Evolutionary conservation across 768 basidiomycete species (phyloP), one percentile per base, ranked within the genome.

Genomic region (Lactarius psammicola): DNA sequence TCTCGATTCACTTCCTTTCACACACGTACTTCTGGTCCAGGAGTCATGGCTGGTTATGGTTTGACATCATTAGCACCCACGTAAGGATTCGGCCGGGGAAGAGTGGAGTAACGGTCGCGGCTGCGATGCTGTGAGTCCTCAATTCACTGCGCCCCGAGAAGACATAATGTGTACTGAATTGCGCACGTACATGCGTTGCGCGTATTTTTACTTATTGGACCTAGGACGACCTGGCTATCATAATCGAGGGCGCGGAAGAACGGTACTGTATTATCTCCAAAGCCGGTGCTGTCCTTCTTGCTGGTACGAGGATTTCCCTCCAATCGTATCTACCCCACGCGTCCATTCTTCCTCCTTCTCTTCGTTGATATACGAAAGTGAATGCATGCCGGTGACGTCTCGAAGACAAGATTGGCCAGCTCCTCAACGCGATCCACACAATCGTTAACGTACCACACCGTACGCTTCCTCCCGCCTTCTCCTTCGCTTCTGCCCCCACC

Each of bases 221-320:
- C 5, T 44, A 71, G 71, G 38, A 54, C 56, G 71, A 72, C 54
- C 54, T 72, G 26, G 70, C 70, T 46, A 60, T 71, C 46, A 67
- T 69, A 68, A 71, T 71, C 55, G 65, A 72, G 86, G 87, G 87
- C 60, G 73, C 78, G 30, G 87, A 92, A 62, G 88, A 89, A 51
- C 79, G 79, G 66, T 88, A 90, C n/a, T n/a, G n/a, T n/a, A n/a
- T 68, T 87, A 90, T 72, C 85, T 92, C 70, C 89, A 89, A 72
- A n/a, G 87, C 84, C 46, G 90, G 89, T 9, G 85, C 84, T 0
- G 85, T 91, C 68, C 82, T 82, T 65, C 79, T 87, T n/a, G 77
- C 87, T 68, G 89, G 87, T 85, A 57, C 67, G 80, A 49, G 11
- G 46, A 49, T 49, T 66, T 36, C 30, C 40, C 30, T 40, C 33